These are phyloP conservation scores for Pharus latifolius DNA, from an alignment of 176 grass and related monocot species.

Conservation along the genomic window DNA sequence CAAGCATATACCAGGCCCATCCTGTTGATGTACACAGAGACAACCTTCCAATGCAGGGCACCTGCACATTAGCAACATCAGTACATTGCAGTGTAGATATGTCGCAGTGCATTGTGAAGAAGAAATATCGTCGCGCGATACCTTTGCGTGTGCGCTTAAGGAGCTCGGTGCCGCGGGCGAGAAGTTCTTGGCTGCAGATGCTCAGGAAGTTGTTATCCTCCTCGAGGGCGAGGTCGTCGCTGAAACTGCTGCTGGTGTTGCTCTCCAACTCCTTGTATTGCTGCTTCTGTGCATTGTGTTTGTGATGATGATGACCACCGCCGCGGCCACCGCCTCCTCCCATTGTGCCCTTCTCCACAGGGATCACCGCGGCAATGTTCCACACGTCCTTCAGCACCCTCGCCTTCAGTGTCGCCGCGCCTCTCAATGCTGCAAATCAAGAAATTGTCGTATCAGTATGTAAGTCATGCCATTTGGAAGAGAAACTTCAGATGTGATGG, in stretches of 20 bases:
- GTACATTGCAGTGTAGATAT: too few species aligned
- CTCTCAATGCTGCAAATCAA: conserved; percentile 42
- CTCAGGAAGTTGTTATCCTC: conserved; percentile 80
- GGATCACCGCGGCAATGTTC: conserved; percentile 83
- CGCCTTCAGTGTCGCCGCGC: conserved; percentile 71
- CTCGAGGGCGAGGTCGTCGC: conserved; percentile 38
- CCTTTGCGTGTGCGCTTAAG: conserved; percentile 98
- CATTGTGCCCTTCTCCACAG: conserved; percentile 61
- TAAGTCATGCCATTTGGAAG: neutral
- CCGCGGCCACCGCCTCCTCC: conserved; percentile 1
- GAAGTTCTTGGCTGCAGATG: conserved; percentile 76
- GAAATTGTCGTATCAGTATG: neutral
- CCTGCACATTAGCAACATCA: conserved; percentile 29
- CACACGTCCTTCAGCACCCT: conserved; percentile 71
- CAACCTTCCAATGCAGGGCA: conserved; percentile 81
- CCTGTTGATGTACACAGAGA: conserved; percentile 72
- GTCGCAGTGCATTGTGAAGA: neutral
- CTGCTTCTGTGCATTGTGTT: neutral
- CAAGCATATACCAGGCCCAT: conserved; percentile 39
- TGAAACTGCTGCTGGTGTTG: conserved; percentile 56
- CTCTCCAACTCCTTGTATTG: conserved; percentile 46
- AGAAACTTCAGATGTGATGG: too few species aligned
- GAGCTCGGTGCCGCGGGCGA: conserved; percentile 80
- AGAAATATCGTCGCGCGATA: neutral
- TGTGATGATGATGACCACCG: neutral